These are phyloP conservation scores for Candida sakaeoensis DNA, from an alignment of 805 yeast genomes.

Conservation along the genomic window DNA sequence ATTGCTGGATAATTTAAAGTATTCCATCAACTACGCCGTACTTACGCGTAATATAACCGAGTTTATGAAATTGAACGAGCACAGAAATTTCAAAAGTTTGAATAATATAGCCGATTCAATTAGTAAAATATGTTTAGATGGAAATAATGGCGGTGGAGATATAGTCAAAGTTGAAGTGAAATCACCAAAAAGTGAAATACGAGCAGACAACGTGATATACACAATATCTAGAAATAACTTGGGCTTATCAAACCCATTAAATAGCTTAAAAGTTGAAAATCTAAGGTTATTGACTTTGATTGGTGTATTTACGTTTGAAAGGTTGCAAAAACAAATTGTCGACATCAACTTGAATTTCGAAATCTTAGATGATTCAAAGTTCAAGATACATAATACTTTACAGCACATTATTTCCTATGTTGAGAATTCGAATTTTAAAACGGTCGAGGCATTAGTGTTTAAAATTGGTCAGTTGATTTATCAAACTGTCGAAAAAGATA, in stretches of 20 bases:
- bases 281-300: slow-evolving; percentile 70
- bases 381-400: slow-evolving; percentile 41
- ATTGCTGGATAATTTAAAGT: slow-evolving; percentile 71
- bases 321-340: slow-evolving; percentile 77
- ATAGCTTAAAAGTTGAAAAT: slow-evolving; percentile 36
- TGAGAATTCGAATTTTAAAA: slow-evolving; percentile 78
- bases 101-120: slow-evolving; percentile 48
- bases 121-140: slow-evolving; percentile 40
- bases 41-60: slow-evolving; percentile 62
- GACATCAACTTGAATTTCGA: slow-evolving; percentile 48
- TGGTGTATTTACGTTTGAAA: slow-evolving; percentile 90
- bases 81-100: slow-evolving; percentile 39
- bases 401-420: slow-evolving; percentile 54
- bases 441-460: slow-evolving; percentile 88
- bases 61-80: slow-evolving; percentile 42
- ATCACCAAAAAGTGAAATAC: slow-evolving; percentile 54
- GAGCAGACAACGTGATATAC: slow-evolving; percentile 50
- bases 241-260: slow-evolving; percentile 7
- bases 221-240: slow-evolving; percentile 30
- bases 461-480: slow-evolving; percentile 60
- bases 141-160: slow-evolving; percentile 43
- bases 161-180: slow-evolving; percentile 37
- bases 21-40: slow-evolving; percentile 86
- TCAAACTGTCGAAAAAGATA: slow-evolving; percentile 28
- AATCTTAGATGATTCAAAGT: slow-evolving; percentile 23